Evolutionary conservation across 2,329 filamentous ascomycete species (phyloP).

Genomic region (Grosmannia serpens): DNA sequence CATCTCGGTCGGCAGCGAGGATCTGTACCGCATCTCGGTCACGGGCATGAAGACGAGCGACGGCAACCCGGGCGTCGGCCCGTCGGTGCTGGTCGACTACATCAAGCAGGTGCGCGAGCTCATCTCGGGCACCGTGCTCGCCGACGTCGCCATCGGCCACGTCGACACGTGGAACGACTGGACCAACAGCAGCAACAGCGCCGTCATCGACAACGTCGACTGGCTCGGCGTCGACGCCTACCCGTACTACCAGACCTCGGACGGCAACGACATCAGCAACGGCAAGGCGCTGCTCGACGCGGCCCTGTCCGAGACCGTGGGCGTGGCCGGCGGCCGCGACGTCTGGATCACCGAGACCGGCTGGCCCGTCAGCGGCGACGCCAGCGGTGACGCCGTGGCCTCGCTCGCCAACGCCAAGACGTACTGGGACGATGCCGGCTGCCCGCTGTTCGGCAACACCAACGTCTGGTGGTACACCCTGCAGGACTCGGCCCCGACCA

Average conservation of each 20-base stretch:
- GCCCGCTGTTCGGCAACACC: conserved; percentile 51
- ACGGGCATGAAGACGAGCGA: conserved; percentile 53
- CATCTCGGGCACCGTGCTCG: conserved; percentile 50
- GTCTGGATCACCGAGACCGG: conserved; percentile 87
- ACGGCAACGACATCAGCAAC: conserved; percentile 52
- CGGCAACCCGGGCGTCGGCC: conserved; percentile 46
- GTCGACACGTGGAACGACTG: conserved; percentile 84
- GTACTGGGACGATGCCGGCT: conserved; percentile 75
- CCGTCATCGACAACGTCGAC: conserved; percentile 58
- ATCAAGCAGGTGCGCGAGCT: conserved; percentile 55
- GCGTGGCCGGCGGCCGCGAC: conserved; percentile 51
- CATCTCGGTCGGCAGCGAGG: conserved; percentile 79
- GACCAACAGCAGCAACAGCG: conserved; percentile 60
- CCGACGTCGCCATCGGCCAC: conserved; percentile 55
- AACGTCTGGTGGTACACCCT: conserved; percentile 72
- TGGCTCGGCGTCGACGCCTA: conserved; percentile 80
- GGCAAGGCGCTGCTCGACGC: conserved; percentile 57
- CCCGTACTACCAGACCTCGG: conserved; percentile 68
- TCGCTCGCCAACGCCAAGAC: conserved; percentile 56
- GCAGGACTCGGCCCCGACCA: conserved; percentile 49
- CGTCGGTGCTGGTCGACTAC: conserved; percentile 53
- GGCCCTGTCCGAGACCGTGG: conserved; percentile 48
- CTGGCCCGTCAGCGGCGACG: conserved; percentile 64
- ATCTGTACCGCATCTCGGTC: conserved; percentile 70
- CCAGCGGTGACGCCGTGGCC: conserved; percentile 50